Base-by-base conservation (phyloP, 345 rosid genomes). In the Cochlearia excelsa region DNA sequence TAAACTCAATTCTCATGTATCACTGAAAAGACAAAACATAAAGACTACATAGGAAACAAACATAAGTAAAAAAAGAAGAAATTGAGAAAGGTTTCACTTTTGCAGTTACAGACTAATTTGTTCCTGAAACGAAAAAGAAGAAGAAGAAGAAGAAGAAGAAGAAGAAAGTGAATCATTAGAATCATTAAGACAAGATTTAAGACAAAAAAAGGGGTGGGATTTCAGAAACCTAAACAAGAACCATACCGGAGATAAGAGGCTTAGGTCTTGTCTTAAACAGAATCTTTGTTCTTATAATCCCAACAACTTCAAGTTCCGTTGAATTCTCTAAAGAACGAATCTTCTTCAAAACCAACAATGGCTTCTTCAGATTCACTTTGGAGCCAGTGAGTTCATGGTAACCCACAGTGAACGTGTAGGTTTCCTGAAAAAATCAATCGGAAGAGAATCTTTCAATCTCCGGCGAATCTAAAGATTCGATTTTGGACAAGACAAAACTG, bases 211-310 rank as follows among this genome's bases (percentile, higher is more conserved):
- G 23, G 23, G 23, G 23, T 16, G 23, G 9, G 35, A 49, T 5
- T 40, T 34, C 43, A 26, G n/a, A 53, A 54, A 53, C 6, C 26
- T 43, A 57, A 61, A 26, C 6, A 54, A 61, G 51, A 53, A 47
- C 4, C 8, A 1, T 77, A 81, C 95, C 74, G 7, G 98, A 82
- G 56, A 91, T 86, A 9, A 91, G 81, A 72, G 98, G 87, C 64
- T 77, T 80, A 9, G 98, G 96, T 62, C 96, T 79, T 58, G 76
- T 79, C 76, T 86, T 91, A 78, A 84, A 88, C 81, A 88, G 66
- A 65, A 88, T 84, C 76, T 82, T 75, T n/a, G 80, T 84, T 27
- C 95, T 75, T 30, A 88, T 79, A 26, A 88, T 61, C 26, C 98
- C 98, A 1, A 73, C 69, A 48, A 83, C 95, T 59, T 84, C 80